phyloP scores from a whole-genome alignment of 1,139 yeast genomes.

The Taphrina flavorubra region DNA sequence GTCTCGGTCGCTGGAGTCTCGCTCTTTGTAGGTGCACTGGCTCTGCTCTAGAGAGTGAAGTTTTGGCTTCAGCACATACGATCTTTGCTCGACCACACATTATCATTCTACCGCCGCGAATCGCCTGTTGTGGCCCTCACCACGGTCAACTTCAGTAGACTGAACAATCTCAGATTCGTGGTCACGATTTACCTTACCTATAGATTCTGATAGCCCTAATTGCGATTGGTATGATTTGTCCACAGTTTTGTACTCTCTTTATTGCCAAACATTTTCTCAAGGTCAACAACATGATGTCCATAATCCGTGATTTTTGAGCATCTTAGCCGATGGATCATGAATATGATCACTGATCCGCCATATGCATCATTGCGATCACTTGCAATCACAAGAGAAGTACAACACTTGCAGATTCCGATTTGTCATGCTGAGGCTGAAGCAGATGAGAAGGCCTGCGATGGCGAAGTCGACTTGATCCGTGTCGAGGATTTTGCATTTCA shows the following conservation, averaged over 20 bases:
- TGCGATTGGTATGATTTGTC: constrained; percentile 2
- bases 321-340: background rate
- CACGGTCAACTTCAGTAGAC: background rate
- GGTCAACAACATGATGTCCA: background rate
- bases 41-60: constrained; percentile 7
- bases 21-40: constrained; percentile 9
- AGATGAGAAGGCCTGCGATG: too few relatives aligned
- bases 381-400: background rate
- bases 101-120: background rate
- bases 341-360: background rate
- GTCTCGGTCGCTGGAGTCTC: constrained; percentile 19
- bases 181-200: background rate
- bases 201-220: constrained; percentile 13
- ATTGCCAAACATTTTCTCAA: too few relatives aligned
- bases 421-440: too few relatives aligned
- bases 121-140: background rate
- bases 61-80: background rate
- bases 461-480: too few relatives aligned
- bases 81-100: constrained; percentile 2
- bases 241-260: background rate
- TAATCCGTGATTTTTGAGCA: background rate
- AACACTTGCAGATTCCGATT: too few relatives aligned
- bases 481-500: background rate
- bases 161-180: background rate
- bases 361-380: background rate